Evolutionary conservation across 1,139 yeast species (phyloP).

Genomic region (Saccharomycopsis hybrid): DNA sequence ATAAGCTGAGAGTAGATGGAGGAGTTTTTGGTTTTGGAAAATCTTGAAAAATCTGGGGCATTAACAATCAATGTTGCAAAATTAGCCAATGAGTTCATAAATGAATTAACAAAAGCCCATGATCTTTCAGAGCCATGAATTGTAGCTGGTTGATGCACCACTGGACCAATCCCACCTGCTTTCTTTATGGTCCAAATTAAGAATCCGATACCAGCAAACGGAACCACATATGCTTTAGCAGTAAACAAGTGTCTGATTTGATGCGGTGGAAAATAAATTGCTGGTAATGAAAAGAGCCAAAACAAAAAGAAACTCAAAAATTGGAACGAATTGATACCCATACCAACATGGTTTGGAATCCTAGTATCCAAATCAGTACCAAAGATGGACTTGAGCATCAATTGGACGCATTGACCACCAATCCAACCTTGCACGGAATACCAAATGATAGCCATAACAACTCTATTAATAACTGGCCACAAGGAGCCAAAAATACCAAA

Average conservation of each 20-base stretch:
- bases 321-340: constrained; percentile 37
- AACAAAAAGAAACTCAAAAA: constrained; percentile 71
- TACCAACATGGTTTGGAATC: constrained; percentile 10
- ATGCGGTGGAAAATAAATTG: constrained; percentile 76
- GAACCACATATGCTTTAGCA: constrained; percentile 67
- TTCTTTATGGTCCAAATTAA: constrained; percentile 74
- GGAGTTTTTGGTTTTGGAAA: constrained; percentile 50
- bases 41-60: constrained; percentile 86
- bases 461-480: constrained; percentile 77
- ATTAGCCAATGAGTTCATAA: constrained; percentile 76
- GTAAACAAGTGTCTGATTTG: constrained; percentile 75
- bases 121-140: constrained; percentile 34
- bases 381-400: constrained; percentile 57
- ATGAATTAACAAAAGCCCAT: constrained; percentile 75
- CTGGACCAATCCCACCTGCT: constrained; percentile 70
- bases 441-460: constrained; percentile 80
- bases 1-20: constrained; percentile 49
- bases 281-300: constrained; percentile 72
- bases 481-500: constrained; percentile 74
- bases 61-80: constrained; percentile 83
- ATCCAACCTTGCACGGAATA: constrained; percentile 77
- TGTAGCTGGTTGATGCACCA: constrained; percentile 35
- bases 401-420: constrained; percentile 74
- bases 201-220: constrained; percentile 74
- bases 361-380: constrained; percentile 36